Evolutionary conservation across 2,329 filamentous ascomycete species (phyloP).

Genomic region (Aspergillus candidus): DNA sequence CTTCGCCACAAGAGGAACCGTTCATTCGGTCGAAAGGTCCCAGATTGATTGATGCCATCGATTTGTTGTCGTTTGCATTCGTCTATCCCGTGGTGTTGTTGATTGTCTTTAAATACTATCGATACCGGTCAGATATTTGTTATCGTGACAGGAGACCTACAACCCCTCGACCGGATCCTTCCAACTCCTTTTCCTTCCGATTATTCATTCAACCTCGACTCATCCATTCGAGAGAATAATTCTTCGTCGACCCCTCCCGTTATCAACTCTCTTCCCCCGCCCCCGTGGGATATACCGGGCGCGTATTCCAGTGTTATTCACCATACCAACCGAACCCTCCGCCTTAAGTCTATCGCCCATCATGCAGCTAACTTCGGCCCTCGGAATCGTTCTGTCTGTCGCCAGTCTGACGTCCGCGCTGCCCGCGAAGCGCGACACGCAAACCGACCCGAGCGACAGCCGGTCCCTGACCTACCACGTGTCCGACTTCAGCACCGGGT

Average conservation of each 20-base stretch:
- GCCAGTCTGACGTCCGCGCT: slow-evolving; percentile 17
- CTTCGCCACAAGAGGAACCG: no score
- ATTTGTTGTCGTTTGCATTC: no score
- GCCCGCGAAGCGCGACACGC: slow-evolving; percentile 7
- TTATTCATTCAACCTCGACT: no score
- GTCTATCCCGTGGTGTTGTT: no score
- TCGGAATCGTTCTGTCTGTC: slow-evolving; percentile 21
- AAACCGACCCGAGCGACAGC: slow-evolving; percentile 1
- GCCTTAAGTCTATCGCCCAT: slow-evolving; percentile 6
- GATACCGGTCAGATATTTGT: no score
- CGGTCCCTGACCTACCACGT: slow-evolving; percentile 26
- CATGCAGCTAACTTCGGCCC: slow-evolving; percentile 26
- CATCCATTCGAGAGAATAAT: no score
- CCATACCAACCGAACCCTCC: neutral
- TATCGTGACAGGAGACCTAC: no score
- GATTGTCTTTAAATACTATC: no score
- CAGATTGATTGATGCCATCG: no score
- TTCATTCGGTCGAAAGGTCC: no score
- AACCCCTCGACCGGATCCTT: no score
- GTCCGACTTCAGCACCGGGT: slow-evolving; percentile 25
- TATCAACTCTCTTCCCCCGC: neutral
- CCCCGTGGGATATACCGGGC: neutral
- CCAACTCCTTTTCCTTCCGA: no score
- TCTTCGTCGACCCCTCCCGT: neutral
- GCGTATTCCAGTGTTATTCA: neutral